Conservation (phyloP, 2,329 filamentous ascomycete genomes). For the Microthyrium microscopicum region DNA sequence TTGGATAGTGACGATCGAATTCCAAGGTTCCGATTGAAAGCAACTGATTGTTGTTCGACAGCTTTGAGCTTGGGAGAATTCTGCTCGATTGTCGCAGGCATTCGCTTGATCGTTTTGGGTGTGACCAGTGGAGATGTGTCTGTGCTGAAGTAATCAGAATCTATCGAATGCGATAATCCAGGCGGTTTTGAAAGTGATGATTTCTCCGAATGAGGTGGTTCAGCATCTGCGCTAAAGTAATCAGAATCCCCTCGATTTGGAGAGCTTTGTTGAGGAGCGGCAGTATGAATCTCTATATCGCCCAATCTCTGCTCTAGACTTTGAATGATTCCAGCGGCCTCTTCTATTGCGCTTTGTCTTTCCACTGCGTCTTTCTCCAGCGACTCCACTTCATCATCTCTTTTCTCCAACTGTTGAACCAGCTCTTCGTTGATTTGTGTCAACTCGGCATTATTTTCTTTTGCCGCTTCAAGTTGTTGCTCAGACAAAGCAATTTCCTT, state of each 20-base stretch:
- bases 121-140: conserved; percentile 5
- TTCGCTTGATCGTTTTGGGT: conserved; percentile 2
- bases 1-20: conserved; percentile 5
- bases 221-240: conserved; percentile 7
- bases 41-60: not conserved
- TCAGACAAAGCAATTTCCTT: conserved; percentile 1
- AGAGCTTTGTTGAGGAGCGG: not conserved
- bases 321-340: conserved; percentile 9
- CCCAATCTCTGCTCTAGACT: conserved; percentile 3
- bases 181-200: not conserved
- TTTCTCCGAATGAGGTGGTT: not conserved
- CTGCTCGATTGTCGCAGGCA: not conserved
- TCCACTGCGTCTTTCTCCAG: too few species aligned
- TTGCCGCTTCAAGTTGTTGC: conserved; percentile 4
- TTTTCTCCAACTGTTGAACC: conserved; percentile 5
- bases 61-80: not conserved
- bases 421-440: conserved; percentile 8
- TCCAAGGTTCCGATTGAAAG: conserved; percentile 6
- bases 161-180: conserved; percentile 1
- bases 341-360: conserved; percentile 7
- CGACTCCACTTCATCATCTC: conserved; percentile 5
- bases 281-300: not conserved
- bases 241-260: conserved; percentile 6
- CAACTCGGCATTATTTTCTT: conserved; percentile 4
- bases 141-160: conserved; percentile 8